phyloP scores from a whole-genome alignment of 2,329 filamentous ascomycete genomes.

The Neonectria coccinea region DNA sequence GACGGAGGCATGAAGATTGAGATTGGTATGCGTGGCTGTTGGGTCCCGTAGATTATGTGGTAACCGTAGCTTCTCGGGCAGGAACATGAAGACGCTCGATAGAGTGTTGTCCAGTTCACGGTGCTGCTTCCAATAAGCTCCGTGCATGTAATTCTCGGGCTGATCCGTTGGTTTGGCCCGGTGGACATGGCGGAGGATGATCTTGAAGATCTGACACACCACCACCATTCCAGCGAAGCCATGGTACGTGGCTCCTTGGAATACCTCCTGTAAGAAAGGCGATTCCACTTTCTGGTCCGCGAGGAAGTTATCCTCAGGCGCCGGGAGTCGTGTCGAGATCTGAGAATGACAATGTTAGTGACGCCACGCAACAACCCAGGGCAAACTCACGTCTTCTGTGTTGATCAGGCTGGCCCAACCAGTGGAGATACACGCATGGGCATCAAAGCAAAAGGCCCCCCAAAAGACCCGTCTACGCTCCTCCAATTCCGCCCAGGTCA shows the following conservation, averaged over 20 bases:
- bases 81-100: conserved; percentile 79
- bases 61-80: conserved; percentile 80
- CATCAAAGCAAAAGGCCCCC: conserved; percentile 84
- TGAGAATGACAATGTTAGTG: conserved; percentile 36
- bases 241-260: conserved; percentile 73
- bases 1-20: conserved; percentile 87
- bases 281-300: conserved; percentile 73
- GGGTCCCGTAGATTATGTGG: conserved; percentile 76
- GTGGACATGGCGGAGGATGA: conserved; percentile 84
- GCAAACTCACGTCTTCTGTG: conserved; percentile 68
- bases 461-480: conserved; percentile 89
- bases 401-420: conserved; percentile 90
- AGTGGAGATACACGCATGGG: conserved; percentile 88
- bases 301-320: conserved; percentile 81
- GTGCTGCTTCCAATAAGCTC: conserved; percentile 88
- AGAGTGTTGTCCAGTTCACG: conserved; percentile 84
- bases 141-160: conserved; percentile 78
- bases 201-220: conserved; percentile 82
- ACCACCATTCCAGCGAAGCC: conserved; percentile 79
- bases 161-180: conserved; percentile 75
- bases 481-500: conserved; percentile 80
- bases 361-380: neutral
- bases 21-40: conserved; percentile 83
- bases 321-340: conserved; percentile 84
- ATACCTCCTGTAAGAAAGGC: conserved; percentile 71